Base-by-base conservation (phyloP, 768 basidiomycete species). In the Lactarius tabidus region DNA sequence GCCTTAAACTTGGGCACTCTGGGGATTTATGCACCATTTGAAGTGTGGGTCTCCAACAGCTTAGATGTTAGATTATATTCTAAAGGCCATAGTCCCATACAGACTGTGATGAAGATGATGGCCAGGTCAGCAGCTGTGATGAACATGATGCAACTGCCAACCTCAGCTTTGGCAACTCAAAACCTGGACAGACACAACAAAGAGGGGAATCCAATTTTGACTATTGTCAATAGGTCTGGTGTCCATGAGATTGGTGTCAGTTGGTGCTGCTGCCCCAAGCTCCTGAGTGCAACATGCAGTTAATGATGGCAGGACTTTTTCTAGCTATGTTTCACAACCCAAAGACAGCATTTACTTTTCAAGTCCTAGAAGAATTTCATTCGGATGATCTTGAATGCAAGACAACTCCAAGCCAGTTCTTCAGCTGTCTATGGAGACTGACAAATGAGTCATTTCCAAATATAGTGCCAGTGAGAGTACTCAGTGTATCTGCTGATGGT, bases 161-260 rank as follows among this genome's bases (percentile, higher is more conserved):
- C 23, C 56, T 18, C 14, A 29, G 26, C 15, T 39, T 57, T 8
- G 39, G 39, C 17, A 17, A 17, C 39, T 39, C 39, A 39, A 39
- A 39, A 39, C 4, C 39, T 39, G 39, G n/a, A 14, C 28, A n/a
- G n/a, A 15, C 18, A 29, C 10, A 38, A 54, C 31, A 45, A 23
- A 5, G 41, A 57, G 15, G 26, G 53, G 6, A 51, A 45, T 17
- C 62, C 38, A 31, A 33, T 56, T 1, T n/a, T 55, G 12, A 41
- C 53, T 28, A 55, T 23, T n/a, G n/a, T n/a, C n/a, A n/a, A n/a
- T n/a, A n/a, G n/a, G n/a, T n/a, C n/a, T n/a, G n/a, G n/a, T n/a
- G 39, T 63, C 29, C 62, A 63, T 36, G 29, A 57, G 28, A 36
- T 63, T 29, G 41, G 23, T 9, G 43, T 63, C 53, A 41, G n/a